phyloP scores from a whole-genome alignment of 345 rosid species.

The Moringa oleifera region DNA sequence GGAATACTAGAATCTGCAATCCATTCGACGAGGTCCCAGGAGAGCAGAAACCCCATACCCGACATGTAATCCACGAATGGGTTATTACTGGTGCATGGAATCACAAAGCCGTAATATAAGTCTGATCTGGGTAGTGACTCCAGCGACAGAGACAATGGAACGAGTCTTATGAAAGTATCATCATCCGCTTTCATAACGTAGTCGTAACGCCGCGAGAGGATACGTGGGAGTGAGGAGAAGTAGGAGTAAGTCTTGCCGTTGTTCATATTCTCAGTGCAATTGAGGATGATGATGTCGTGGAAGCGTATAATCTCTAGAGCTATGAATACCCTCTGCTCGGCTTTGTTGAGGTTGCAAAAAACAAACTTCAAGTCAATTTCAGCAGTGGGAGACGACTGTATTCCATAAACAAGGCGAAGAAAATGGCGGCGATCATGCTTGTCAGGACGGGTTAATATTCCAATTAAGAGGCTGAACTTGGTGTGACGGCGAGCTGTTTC shows the following conservation, averaged over 20 bases:
- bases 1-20: constrained; percentile 24
- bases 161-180: constrained; percentile 24
- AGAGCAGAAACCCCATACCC: constrained; percentile 35
- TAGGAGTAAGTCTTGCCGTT: constrained; percentile 35
- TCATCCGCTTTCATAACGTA: constrained; percentile 43
- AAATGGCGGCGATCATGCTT: constrained; percentile 30
- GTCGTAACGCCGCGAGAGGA: constrained; percentile 20
- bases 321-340: constrained; percentile 18
- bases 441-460: constrained; percentile 29
- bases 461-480: constrained; percentile 31
- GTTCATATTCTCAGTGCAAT: constrained; percentile 47
- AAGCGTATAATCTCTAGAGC: constrained; percentile 29
- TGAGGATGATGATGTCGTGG: constrained; percentile 32
- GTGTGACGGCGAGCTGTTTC: background rate
- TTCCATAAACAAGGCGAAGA: constrained; percentile 34
- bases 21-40: constrained; percentile 46
- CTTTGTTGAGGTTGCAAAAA: constrained; percentile 30
- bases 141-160: constrained; percentile 21
- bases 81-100: constrained; percentile 34
- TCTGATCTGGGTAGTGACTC: constrained; percentile 23
- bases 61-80: constrained; percentile 38
- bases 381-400: constrained; percentile 24
- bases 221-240: constrained; percentile 32
- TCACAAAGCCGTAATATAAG: constrained; percentile 38
- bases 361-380: constrained; percentile 32